phyloP scores from a whole-genome alignment of 192 early-diverging fungal species.

The Mortierella hygrophila region DNA sequence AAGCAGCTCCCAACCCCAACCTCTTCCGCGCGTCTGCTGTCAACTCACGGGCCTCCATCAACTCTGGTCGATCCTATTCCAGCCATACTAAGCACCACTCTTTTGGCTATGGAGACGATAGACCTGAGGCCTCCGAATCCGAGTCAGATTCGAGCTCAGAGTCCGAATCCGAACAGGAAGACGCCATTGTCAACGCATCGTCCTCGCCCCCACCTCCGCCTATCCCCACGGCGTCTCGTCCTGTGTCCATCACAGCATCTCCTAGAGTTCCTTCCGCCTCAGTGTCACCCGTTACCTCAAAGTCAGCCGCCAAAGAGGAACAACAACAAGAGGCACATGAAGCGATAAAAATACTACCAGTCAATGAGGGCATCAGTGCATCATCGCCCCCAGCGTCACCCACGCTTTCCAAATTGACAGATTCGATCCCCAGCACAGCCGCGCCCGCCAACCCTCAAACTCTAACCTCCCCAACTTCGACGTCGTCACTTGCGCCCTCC shows the following conservation, averaged over 20 bases:
- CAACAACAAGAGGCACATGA: not conserved
- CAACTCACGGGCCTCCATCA: slow-evolving; percentile 27
- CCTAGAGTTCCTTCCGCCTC: not conserved
- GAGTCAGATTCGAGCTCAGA: slow-evolving; percentile 48
- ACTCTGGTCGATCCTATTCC: slow-evolving; percentile 36
- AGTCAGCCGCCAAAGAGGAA: not conserved
- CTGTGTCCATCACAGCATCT: not conserved
- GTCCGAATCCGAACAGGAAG: slow-evolving; percentile 44
- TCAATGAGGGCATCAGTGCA: not conserved
- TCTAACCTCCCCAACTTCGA: not conserved
- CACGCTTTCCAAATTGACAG: not conserved
- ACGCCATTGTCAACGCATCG: slow-evolving; percentile 15
- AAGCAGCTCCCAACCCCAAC: slow-evolving; percentile 20
- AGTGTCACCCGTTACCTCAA: not conserved
- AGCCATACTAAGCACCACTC: slow-evolving; percentile 55
- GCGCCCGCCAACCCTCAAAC: not conserved
- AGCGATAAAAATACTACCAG: not conserved
- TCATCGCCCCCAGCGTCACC: slow-evolving; percentile 20
- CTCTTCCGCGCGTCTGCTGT: slow-evolving; percentile 16
- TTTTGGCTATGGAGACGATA: slow-evolving; percentile 35
- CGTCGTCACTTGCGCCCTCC: not conserved
- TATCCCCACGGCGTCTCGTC: slow-evolving; percentile 12
- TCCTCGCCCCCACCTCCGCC: slow-evolving; percentile 18
- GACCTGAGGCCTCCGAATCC: slow-evolving; percentile 45
- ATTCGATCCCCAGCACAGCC: slow-evolving; percentile 2